Evolutionary conservation across 2,329 filamentous ascomycete species (phyloP), one percentile per base, ranked within the genome.

Genomic region (Phoma sp.): DNA sequence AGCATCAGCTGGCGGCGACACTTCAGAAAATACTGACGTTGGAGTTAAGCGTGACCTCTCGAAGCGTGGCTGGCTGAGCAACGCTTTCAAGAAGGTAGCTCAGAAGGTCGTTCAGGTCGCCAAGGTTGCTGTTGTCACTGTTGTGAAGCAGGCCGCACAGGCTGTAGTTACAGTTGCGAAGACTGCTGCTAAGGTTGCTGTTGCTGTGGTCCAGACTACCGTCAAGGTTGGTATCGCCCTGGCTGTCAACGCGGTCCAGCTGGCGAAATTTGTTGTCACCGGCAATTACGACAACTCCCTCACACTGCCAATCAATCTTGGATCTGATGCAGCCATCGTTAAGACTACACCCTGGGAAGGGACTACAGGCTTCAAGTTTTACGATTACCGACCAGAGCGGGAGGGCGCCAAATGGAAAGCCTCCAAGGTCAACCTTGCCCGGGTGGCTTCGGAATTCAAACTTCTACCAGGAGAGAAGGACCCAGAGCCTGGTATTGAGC

Each of bases 351-450:
- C 49, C 14, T 53, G 49, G 49, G 49, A 53, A 3, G 49, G 20
- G 39, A 53, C 49, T 11, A 53, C 49, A 18, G 49, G 49, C 21
- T 53, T 47, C 36, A 53, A 53, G 42, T 53, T 53, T 18, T 53
- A 53, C 49, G 49, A 53, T 17, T 53, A 53, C 25, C 29, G 29
- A 9, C 49, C 49, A 12, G 49, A 53, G n/a, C 36, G 49, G 3
- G 34, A 53, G 23, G 49, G 42, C 5, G 21, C 10, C 5, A 53
- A 53, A n/a, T 53, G 49, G 49, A 53, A 53, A 42, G 29, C 28
- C 2, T 53, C 49, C 14, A 42, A 40, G 30, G 34, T 53, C 36
- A 53, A 47, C 36, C 49, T 53, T 9, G 49, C 36, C 20, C 46
- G 36, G 30, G 49, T 53, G 15, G 49, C 49, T 18, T 34, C 42